These are phyloP conservation scores for Globisporangium paroecandrum DNA, from an alignment of 352 stramenopile genomes.

Conservation along the genomic window DNA sequence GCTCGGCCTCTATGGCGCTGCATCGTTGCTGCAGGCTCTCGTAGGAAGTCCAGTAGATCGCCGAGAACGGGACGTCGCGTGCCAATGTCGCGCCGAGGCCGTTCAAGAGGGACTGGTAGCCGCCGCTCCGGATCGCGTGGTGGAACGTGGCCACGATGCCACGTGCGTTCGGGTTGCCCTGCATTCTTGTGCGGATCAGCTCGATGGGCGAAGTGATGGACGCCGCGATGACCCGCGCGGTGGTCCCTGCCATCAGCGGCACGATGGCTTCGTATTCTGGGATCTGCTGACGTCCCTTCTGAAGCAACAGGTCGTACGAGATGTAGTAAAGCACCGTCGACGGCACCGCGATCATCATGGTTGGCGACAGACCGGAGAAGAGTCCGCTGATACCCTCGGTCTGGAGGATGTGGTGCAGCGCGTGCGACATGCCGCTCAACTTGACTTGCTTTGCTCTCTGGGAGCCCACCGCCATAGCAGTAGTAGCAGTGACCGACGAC, in stretches of 20 bases:
- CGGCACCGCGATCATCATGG: slow-evolving; percentile 91
- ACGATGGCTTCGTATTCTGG: slow-evolving; percentile 37
- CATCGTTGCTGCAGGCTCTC: slow-evolving; percentile 67
- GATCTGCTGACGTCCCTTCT: slow-evolving; percentile 35
- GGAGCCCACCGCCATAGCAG: not conserved
- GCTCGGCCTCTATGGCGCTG: slow-evolving; percentile 13
- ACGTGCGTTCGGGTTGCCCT: slow-evolving; percentile 29
- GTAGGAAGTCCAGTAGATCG: slow-evolving; percentile 93
- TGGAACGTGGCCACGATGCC: slow-evolving; percentile 49
- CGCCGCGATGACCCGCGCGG: slow-evolving; percentile 65
- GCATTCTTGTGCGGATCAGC: slow-evolving; percentile 86
- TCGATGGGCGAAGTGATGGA: slow-evolving; percentile 87
- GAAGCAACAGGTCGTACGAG: slow-evolving; percentile 88
- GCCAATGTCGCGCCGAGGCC: slow-evolving; percentile 90
- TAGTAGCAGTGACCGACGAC: slow-evolving; percentile 2
- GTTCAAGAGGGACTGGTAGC: slow-evolving; percentile 78
- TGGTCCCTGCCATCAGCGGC: slow-evolving; percentile 65
- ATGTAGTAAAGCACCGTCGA: slow-evolving; percentile 96
- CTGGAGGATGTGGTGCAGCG: slow-evolving; percentile 73
- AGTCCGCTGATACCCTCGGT: slow-evolving; percentile 73
- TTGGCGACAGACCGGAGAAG: slow-evolving; percentile 89
- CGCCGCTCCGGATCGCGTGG: slow-evolving; percentile 53
- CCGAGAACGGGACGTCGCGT: slow-evolving; percentile 94
- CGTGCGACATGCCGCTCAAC: slow-evolving; percentile 55
- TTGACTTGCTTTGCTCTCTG: slow-evolving; percentile 22